Evolutionary conservation across 345 rosid genomes (phyloP), one percentile per base, ranked within the genome.

Genomic region (Barbarea vulgaris): DNA sequence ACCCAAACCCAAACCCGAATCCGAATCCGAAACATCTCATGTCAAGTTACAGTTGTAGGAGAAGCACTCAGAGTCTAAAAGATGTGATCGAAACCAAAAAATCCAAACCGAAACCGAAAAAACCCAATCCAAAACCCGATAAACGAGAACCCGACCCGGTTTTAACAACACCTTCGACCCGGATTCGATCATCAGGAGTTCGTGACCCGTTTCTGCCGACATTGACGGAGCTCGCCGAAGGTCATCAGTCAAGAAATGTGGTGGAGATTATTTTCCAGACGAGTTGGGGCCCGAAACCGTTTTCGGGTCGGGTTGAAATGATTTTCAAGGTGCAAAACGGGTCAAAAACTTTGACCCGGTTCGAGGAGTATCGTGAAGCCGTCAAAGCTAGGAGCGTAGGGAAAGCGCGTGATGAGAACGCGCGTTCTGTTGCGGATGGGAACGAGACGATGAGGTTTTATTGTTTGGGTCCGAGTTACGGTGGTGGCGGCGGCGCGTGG

Each of bases 391-490:
- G 87, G 1, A 85, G 91, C 48, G 84, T 76, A 10, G 82, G 83
- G 34, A 75, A 71, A 31, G 53, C 86, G 44, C 76, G 85, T 83
- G 95, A 87, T 74, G 96, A 87, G 74, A 86, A 86, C 54, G 93
- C 90, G 11, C 80, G 99, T 81, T 91, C 96, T 70, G 80, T 83
- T 1, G 97, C 99, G 4, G 99, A 95, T 37, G 99, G 99, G 24
- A 95, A 95, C 75, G 99, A 95, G 84, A 87, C 91, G 50, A 95
- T 95, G 99, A 86, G 97, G 80, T 95, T 95, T 73, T 85, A 87
- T 21, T 88, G 91, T 71, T 67, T 87, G 59, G 99, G 99, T 3
- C 87, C 96, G n/a, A 83, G 88, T 6, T 56, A 64, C 11, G 33
- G 67, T 18, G 51, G 67, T 0, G 46, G 84, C 0, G 84, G 82